Evolutionary conservation across 2,329 filamentous ascomycete genomes (phyloP).

Genomic region (Metarhizium sp.): DNA sequence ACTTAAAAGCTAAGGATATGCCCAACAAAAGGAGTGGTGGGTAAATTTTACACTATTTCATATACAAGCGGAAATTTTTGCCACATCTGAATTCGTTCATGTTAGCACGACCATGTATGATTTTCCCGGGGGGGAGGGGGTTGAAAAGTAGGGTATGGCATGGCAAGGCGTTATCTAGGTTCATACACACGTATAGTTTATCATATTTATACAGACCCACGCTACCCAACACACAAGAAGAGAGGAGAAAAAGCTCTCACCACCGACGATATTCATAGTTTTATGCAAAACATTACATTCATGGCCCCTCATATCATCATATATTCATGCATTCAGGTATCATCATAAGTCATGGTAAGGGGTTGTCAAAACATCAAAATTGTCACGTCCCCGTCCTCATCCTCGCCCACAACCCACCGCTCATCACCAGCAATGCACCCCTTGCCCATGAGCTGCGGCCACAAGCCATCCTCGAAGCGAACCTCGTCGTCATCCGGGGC

Average conservation of each 20-base stretch:
- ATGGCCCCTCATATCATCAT: too few species aligned
- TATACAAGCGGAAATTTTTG: not conserved
- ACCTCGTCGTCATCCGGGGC: too few species aligned
- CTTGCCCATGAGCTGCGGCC: too few species aligned
- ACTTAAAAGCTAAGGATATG: not conserved
- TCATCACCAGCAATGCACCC: too few species aligned
- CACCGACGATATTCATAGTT: too few species aligned
- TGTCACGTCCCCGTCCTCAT: slow-evolving; percentile 37
- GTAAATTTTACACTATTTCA: not conserved
- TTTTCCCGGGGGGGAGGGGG: too few species aligned
- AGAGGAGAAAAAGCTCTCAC: too few species aligned
- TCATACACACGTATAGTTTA: not conserved
- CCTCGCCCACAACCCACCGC: slow-evolving; percentile 44
- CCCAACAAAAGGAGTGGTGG: slow-evolving; percentile 2
- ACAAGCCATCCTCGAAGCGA: too few species aligned
- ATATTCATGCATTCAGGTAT: too few species aligned
- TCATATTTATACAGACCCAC: not conserved
- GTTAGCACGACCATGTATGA: too few species aligned
- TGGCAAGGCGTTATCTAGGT: not conserved
- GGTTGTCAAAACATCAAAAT: slow-evolving; percentile 38
- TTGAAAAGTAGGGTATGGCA: not conserved
- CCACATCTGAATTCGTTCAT: too few species aligned
- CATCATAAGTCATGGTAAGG: not conserved
- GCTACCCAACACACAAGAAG: not conserved
- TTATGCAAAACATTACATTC: too few species aligned